phyloP scores from a whole-genome alignment of 2,329 filamentous ascomycete genomes.

The Botrytis paeoniae region DNA sequence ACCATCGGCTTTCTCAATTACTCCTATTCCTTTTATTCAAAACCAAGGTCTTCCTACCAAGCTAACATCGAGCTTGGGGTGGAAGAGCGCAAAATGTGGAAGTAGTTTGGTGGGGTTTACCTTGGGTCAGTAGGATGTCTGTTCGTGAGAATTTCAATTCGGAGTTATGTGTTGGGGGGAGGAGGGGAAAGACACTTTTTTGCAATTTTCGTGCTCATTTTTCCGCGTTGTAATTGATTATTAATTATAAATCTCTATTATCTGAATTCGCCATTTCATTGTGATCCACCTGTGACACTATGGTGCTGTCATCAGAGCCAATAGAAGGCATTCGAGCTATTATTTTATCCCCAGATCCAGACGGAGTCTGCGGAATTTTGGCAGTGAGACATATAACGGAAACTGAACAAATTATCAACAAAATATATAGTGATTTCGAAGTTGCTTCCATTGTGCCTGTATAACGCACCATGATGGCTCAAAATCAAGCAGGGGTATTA shows the following conservation, averaged over 20 bases:
- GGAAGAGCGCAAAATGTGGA: not conserved
- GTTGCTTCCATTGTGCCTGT: too few relatives aligned
- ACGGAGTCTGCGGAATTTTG: not conserved
- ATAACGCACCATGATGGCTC: too few relatives aligned
- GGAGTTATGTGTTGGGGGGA: fast-evolving
- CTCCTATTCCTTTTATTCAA: not conserved
- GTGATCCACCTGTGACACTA: not conserved
- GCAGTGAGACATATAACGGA: not conserved
- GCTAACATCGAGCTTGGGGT: not conserved
- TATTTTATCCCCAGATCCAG: too few relatives aligned
- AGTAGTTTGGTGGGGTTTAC: not conserved
- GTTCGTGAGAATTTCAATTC: not conserved
- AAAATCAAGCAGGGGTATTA: too few relatives aligned
- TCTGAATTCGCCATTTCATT: not conserved
- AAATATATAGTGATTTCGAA: too few relatives aligned
- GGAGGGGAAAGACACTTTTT: too few relatives aligned
- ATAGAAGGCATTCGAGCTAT: not conserved
- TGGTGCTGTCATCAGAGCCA: not conserved
- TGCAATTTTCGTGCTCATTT: not conserved
- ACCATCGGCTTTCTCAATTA: not conserved
- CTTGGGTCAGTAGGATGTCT: not conserved
- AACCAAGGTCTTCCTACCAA: not conserved
- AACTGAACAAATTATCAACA: too few relatives aligned
- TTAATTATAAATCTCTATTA: not conserved
- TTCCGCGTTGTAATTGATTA: not conserved